Conservation (phyloP, 179 eudicot genomes). For the Spergularia azorica region DNA sequence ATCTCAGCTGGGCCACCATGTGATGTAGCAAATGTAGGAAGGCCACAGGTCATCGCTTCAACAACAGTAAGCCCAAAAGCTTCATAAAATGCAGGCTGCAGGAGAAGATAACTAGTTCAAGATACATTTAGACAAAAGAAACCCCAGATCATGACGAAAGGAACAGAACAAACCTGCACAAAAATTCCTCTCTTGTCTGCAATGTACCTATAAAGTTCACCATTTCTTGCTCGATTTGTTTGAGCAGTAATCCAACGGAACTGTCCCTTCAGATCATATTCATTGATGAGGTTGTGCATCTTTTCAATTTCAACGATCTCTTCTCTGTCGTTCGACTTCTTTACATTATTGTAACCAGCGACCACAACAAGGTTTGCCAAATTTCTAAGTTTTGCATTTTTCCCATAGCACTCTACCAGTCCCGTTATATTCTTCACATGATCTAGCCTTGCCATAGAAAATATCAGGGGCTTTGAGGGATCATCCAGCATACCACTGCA, state of each 20-base stretch:
- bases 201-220: conserved; percentile 79
- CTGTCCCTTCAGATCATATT: conserved; percentile 55
- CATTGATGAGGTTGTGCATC: conserved; percentile 52
- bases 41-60: conserved; percentile 48
- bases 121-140: not conserved
- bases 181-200: conserved; percentile 82
- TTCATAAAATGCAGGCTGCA: conserved; percentile 52
- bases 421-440: conserved; percentile 85
- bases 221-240: conserved; percentile 64
- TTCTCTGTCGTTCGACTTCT: conserved; percentile 78
- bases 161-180: conserved; percentile 36
- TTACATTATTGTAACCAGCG: conserved; percentile 75
- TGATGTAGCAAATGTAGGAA: conserved; percentile 50
- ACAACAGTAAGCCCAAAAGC: conserved; percentile 50
- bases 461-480: conserved; percentile 66
- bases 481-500: conserved; percentile 80
- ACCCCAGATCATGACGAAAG: not conserved
- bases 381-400: conserved; percentile 56
- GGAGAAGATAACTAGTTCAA: not conserved
- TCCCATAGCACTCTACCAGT: conserved; percentile 82
- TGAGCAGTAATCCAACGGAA: conserved; percentile 87
- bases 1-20: conserved; percentile 57
- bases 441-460: conserved; percentile 90
- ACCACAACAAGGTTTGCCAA: conserved; percentile 86
- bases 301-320: conserved; percentile 81